A percentile compares a stretch with the other conserved stretches of the same genome.
Evolutionary conservation across 2,329 filamentous ascomycete genomes (phyloP).

Genomic region (Microascus cirrosus): DNA sequence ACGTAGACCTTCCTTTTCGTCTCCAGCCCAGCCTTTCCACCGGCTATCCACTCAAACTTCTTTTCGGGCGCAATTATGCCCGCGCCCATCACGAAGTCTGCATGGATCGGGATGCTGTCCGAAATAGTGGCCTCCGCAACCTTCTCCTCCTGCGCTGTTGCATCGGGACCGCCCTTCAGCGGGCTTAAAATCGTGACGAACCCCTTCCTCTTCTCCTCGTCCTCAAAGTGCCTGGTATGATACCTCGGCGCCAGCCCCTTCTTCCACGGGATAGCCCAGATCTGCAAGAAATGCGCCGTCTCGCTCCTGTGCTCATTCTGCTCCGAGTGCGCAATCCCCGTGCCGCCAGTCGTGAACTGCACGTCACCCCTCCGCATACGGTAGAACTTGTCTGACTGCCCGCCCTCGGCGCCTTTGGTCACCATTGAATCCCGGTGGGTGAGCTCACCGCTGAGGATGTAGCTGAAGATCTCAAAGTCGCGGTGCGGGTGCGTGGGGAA

Average conservation of each 20-base stretch:
- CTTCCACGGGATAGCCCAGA: constrained; percentile 76
- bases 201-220: constrained; percentile 58
- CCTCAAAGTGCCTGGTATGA: constrained; percentile 61
- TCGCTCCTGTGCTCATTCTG: constrained; percentile 63
- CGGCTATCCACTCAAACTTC: constrained; percentile 62
- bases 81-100: constrained; percentile 75
- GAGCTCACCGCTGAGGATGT: constrained; percentile 75
- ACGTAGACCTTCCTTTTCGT: constrained; percentile 64
- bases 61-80: constrained; percentile 56
- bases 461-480: constrained; percentile 84
- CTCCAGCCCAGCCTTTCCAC: constrained; percentile 39
- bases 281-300: constrained; percentile 76
- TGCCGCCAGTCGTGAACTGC: constrained; percentile 84
- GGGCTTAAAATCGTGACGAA: constrained; percentile 71
- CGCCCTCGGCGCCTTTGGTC: constrained; percentile 52
- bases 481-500: constrained; percentile 80
- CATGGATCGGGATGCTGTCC: constrained; percentile 71
- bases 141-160: constrained; percentile 50
- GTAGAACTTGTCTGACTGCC: constrained; percentile 51
- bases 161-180: constrained; percentile 53
- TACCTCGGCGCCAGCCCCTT: constrained; percentile 62
- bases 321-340: constrained; percentile 69
- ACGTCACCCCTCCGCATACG: constrained; percentile 70
- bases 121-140: constrained; percentile 48
- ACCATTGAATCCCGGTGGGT: constrained; percentile 84